Percentiles rank a stretch among this genome's conserved stretches.
Evolutionary conservation across 2,329 filamentous ascomycete genomes (phyloP).

Genomic region (Blastomyces percursus): DNA sequence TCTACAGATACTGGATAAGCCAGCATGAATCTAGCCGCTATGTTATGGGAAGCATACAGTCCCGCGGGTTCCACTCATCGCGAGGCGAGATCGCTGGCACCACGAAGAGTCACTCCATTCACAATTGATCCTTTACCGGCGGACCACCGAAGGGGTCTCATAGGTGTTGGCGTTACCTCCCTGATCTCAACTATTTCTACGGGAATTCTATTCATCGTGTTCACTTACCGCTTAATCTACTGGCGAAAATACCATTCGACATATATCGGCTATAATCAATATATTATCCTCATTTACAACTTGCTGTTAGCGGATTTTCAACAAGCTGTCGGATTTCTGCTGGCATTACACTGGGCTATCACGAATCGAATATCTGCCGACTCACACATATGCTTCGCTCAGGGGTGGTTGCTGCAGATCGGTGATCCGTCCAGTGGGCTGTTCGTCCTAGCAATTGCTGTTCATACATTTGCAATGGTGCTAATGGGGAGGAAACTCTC

Average conservation of each 20-base stretch:
- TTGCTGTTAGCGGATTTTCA: conserved; percentile 44
- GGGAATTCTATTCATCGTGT: conserved; percentile 35
- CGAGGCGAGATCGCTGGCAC: not conserved
- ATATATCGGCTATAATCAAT: conserved; percentile 45
- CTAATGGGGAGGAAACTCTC: conserved; percentile 38
- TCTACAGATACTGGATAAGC: not conserved
- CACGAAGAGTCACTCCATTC: conserved; percentile 7
- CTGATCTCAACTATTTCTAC: conserved; percentile 39
- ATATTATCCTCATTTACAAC: conserved; percentile 45
- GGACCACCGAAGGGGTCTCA: conserved; percentile 32
- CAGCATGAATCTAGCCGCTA: not conserved
- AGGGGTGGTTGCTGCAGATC: conserved; percentile 43
- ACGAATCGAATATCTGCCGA: conserved; percentile 35
- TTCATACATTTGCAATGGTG: conserved; percentile 44
- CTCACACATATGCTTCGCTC: conserved; percentile 38
- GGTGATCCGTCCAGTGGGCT: conserved; percentile 44
- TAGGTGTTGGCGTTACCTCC: conserved; percentile 38
- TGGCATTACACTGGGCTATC: conserved; percentile 40
- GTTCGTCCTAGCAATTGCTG: conserved; percentile 44
- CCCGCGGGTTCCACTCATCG: not conserved
- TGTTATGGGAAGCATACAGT: not conserved
- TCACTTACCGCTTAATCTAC: conserved; percentile 42
- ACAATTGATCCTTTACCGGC: conserved; percentile 27
- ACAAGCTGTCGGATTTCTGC: conserved; percentile 41
- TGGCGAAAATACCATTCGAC: conserved; percentile 40